Evolutionary conservation across 2,329 filamentous ascomycete species (phyloP).

Genomic region (Myriangium duriaei): DNA sequence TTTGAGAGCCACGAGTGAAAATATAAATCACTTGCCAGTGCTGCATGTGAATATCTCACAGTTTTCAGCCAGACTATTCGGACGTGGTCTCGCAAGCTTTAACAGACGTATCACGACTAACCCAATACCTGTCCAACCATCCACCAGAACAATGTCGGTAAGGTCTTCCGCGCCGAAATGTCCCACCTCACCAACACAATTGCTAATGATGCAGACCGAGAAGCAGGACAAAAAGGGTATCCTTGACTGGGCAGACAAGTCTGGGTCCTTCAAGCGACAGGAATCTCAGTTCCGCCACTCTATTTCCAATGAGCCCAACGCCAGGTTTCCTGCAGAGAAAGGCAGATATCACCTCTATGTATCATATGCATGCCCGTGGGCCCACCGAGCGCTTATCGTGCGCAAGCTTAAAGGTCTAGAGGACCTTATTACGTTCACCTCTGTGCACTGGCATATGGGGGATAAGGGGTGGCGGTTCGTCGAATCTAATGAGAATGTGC

Average conservation of each 20-base stretch:
- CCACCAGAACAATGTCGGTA: no score
- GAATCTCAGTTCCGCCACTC: constrained; percentile 68
- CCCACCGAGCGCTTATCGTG: constrained; percentile 75
- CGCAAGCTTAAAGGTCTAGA: constrained; percentile 86
- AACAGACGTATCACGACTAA: no score
- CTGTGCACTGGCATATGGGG: constrained; percentile 86
- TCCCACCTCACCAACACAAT: no score
- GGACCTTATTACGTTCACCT: constrained; percentile 63
- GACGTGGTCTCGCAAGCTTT: no score
- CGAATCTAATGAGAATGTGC: constrained; percentile 45
- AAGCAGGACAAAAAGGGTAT: constrained; percentile 34
- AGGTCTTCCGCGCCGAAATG: no score
- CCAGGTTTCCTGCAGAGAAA: constrained; percentile 73
- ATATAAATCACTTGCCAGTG: no score
- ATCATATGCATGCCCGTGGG: constrained; percentile 89
- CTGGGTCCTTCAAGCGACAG: constrained; percentile 88
- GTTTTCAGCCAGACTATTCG: no score
- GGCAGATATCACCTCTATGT: constrained; percentile 90
- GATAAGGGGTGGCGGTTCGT: constrained; percentile 74
- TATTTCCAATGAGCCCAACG: constrained; percentile 59
- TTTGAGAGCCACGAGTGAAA: no score
- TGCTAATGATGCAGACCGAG: constrained; percentile 10
- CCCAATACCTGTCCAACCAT: no score
- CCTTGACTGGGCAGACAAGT: constrained; percentile 72
- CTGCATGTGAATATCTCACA: no score